Percentiles rank a stretch among this genome's conserved stretches.
These are phyloP conservation scores for Fusarium verrucosum DNA, from an alignment of 2,329 filamentous ascomycete species.

Conservation along the genomic window DNA sequence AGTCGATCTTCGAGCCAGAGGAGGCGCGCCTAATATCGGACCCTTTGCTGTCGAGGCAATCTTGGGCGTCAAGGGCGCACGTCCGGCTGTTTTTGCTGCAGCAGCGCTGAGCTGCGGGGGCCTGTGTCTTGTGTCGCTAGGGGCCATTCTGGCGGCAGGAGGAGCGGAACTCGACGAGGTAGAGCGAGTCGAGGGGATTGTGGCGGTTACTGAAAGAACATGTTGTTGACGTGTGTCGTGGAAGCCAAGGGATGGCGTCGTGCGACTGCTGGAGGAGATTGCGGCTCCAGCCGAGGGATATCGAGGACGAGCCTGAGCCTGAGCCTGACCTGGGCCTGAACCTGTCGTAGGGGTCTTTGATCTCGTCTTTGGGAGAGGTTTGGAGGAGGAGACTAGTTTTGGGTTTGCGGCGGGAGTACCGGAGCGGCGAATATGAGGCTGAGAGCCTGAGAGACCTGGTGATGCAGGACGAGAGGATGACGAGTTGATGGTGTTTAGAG, in stretches of 20 bases:
- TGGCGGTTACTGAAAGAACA: conserved; percentile 47
- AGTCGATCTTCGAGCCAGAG: conserved; percentile 53
- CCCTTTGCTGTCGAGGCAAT: conserved; percentile 57
- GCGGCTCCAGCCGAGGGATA: conserved; percentile 36
- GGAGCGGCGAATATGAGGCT: conserved; percentile 26
- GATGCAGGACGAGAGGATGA: conserved; percentile 36
- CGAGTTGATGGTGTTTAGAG: conserved; percentile 43
- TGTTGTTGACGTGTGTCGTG: conserved; percentile 41
- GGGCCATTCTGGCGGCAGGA: conserved; percentile 49
- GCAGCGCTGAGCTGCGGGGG: conserved; percentile 75
- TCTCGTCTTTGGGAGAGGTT: conserved; percentile 29
- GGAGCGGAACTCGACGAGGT: conserved; percentile 41
- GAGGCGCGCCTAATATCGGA: conserved; percentile 51
- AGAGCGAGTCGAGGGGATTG: conserved; percentile 43
- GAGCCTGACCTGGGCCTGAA: conserved; percentile 13
- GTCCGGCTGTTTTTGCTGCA: conserved; percentile 62
- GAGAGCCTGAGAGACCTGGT: conserved; percentile 16
- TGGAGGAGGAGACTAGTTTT: conserved; percentile 30
- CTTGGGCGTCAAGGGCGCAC: conserved; percentile 64
- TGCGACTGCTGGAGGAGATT: conserved; percentile 32
- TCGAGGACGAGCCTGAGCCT: conserved; percentile 35
- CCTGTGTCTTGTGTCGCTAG: conserved; percentile 67
- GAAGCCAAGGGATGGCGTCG: conserved; percentile 36
- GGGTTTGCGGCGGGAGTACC: conserved; percentile 14
- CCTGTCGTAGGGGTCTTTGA: conserved; percentile 30